These are phyloP conservation scores for Trifolium repens DNA, from an alignment of 306 rosid genomes.

Conservation along the genomic window DNA sequence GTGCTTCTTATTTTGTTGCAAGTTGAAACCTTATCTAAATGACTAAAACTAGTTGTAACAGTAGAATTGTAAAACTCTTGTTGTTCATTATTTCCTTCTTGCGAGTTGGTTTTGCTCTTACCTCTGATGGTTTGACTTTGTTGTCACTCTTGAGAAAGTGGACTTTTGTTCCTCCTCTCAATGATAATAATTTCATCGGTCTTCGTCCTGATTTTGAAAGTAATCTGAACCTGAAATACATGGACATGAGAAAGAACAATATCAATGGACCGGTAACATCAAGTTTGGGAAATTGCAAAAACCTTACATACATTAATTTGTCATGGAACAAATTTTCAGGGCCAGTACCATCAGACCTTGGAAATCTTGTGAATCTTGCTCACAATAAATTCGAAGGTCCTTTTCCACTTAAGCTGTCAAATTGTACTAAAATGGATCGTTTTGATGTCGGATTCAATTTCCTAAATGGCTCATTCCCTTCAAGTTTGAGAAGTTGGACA, in stretches of 20 bases:
- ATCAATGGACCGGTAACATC: conserved; percentile 64
- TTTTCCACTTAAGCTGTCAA: conserved; percentile 65
- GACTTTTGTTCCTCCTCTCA: conserved; percentile 53
- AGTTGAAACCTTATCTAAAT: not conserved
- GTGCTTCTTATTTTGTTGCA: not conserved
- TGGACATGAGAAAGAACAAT: conserved; percentile 62
- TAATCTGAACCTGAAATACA: conserved; percentile 41
- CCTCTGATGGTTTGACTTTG: conserved; percentile 59
- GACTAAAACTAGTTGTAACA: not conserved
- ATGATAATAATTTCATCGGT: conserved; percentile 55
- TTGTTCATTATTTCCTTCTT: conserved; percentile 35
- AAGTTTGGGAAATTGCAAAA: conserved; percentile 64
- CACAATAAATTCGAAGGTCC: conserved; percentile 70
- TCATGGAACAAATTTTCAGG: conserved; percentile 61
- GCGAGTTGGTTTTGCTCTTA: conserved; percentile 43
- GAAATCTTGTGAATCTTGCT: conserved; percentile 60
- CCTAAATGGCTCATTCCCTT: conserved; percentile 71
- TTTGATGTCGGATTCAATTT: conserved; percentile 74
- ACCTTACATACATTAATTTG: conserved; percentile 54
- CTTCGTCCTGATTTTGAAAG: conserved; percentile 58
- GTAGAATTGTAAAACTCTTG: not conserved
- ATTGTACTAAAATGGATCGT: conserved; percentile 51
- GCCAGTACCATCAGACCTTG: conserved; percentile 59
- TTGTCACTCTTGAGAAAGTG: conserved; percentile 55
- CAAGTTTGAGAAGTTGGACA: conserved; percentile 61